Percentiles rank a stretch among this genome's conserved stretches.
phyloP scores from a whole-genome alignment of 768 basidiomycete species.

The Suillus ampliporus region DNA sequence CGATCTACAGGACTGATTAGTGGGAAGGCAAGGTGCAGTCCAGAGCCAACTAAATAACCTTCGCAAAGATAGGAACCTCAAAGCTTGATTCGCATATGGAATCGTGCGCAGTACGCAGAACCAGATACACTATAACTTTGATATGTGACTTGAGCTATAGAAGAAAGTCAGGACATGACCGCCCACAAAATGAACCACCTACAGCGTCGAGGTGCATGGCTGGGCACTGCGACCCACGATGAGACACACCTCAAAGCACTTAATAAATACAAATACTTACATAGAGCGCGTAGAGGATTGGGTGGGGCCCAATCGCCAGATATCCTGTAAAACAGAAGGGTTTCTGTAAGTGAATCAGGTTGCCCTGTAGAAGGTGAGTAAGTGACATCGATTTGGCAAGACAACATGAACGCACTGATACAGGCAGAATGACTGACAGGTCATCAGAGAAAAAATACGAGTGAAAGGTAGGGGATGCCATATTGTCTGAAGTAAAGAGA shows the following conservation, averaged over 20 bases:
- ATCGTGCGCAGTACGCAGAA: neutral
- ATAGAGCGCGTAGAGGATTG: neutral
- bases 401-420: neutral
- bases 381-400: neutral
- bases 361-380: neutral
- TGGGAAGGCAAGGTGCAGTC: neutral
- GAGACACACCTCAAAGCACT: neutral
- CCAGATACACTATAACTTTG: neutral
- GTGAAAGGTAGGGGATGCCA: neutral
- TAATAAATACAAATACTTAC: neutral
- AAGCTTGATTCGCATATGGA: neutral
- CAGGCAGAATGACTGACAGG: neutral
- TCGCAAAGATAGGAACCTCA: neutral
- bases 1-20: neutral
- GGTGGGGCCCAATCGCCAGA: neutral
- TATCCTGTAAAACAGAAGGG: neutral
- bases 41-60: neutral
- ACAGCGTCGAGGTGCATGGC: neutral
- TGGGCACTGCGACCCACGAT: neutral
- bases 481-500: neutral
- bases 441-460: neutral
- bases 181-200: neutral
- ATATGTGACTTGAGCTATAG: neutral
- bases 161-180: neutral
- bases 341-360: neutral